phyloP scores from a whole-genome alignment of 129 eudicot species.

The Dittrichia graveolens region DNA sequence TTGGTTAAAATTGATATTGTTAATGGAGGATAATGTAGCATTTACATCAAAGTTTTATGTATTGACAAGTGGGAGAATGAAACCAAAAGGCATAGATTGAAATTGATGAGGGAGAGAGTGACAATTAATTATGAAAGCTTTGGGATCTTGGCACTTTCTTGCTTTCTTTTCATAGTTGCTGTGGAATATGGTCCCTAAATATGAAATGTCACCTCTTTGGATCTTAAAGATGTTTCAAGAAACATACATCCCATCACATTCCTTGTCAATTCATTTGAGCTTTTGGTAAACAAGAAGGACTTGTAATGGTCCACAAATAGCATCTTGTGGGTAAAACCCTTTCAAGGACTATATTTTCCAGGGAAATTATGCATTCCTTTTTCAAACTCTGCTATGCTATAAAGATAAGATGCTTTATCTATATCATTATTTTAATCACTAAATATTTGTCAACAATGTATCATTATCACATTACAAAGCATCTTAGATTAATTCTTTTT shows the following conservation, averaged over 20 bases:
- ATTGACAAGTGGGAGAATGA: slow-evolving; percentile 24
- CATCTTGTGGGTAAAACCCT: slow-evolving; percentile 15
- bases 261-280: slow-evolving; percentile 13
- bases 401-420: neutral
- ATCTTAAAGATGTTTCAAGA: slow-evolving; percentile 29
- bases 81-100: slow-evolving; percentile 29
- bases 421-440: too few relatives aligned
- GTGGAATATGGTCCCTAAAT: slow-evolving; percentile 30
- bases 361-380: neutral
- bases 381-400: neutral
- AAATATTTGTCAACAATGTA: too few relatives aligned
- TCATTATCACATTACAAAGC: too few relatives aligned
- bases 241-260: slow-evolving; percentile 24
- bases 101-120: slow-evolving; percentile 24
- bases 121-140: slow-evolving; percentile 17
- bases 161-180: slow-evolving; percentile 3
- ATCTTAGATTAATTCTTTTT: too few relatives aligned
- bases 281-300: slow-evolving; percentile 14
- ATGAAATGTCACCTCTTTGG: slow-evolving; percentile 27
- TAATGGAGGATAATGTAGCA: slow-evolving; percentile 18
- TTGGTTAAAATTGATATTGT: neutral
- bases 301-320: slow-evolving; percentile 28
- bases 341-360: slow-evolving; percentile 1
- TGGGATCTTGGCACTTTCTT: slow-evolving; percentile 21
- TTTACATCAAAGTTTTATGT: slow-evolving; percentile 30